Evolutionary conservation across 192 early-diverging fungal species (phyloP), one percentile per base, ranked within the genome.

Genomic region (Cetraspora pellucida): DNA sequence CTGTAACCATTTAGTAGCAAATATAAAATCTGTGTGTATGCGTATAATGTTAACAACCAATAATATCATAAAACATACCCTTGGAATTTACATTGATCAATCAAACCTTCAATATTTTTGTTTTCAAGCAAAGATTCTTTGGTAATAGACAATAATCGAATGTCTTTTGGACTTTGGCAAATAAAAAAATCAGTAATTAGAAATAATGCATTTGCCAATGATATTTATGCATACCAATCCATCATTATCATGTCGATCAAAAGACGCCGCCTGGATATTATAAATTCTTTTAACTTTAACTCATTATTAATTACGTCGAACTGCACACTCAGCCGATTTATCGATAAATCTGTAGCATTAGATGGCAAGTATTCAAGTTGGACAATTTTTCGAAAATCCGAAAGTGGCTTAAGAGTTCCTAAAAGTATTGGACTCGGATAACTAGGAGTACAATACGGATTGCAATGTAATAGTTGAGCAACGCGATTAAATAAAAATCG

Each of bases 301-400:
- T 19, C 19, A 10, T 37, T 37, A 44, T 65, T 30, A 7, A 10
- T 65, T 8, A 65, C 37, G 19, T 65, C 63, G 10, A 65, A 21
- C 37, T n/a, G 19, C n/a, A 65, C n/a, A 37, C 63, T 43, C 37
- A 65, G 19, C 10, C 63, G 28, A 37, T 45, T 28, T 16, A 5
- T 37, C 10, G 63, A 43, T 43, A n/a, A 2, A 44, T 65, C 27
- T n/a, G 31, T 45, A 37, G 28, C 19, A 37, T 30, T 37, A 19
- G n/a, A 65, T 43, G 63, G 63, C 8, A 65, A 3, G 9, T 65
- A 65, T 19, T 65, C 63, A 9, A 65, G 37, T 43, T 65, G 63
- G 37, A 65, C 63, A 45, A 21, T 37, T 65, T 30, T 28, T 65
- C 37, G 63, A 65, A 43, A 43, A 17, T 43, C 37, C 3, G 27